Base-by-base conservation (phyloP, 345 rosid genomes). In the Salix brachista region DNA sequence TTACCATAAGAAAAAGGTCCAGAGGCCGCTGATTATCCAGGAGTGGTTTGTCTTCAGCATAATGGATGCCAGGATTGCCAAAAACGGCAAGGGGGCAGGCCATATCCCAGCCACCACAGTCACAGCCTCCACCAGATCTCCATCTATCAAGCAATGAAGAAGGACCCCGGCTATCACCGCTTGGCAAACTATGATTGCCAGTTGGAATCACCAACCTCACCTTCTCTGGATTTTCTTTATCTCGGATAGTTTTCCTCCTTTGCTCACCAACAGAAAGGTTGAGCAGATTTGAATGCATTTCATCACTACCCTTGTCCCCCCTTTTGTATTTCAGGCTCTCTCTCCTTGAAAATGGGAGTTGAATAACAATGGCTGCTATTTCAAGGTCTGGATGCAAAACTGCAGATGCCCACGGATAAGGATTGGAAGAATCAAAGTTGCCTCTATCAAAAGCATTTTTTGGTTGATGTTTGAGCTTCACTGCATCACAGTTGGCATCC, bases 41-140 rank as follows among this genome's bases (percentile, higher is more conserved):
- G 58, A 85, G 86, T 70, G 81, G 86, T 79, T 72, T 86, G 83
- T 88, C 89, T 75, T 87, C 88, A 13, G 78, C 81, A 83, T 82
- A 81, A 44, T 75, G 84, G 73, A 80, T 81, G 72, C 74, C 66
- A 41, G 97, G 84, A 77, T 86, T 86, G 82, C 88, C 91, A 8
- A 96, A 73, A 69, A 94, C 90, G 19, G 87, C 81, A 42, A 96
- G 95, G 21, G 97, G 90, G 73, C 99, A 96, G 2, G 86, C 95
- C 97, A 94, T 94, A 87, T 96, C 99, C 99, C 99, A 96, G 79
- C 98, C 98, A 46, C 99, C 97, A 79, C 98, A 96, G 50, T 96
- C 99, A 77, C 99, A 96, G 6, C 97, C 94, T 78, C 99, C 98
- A 2, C 98, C 97, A 5, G 82, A 76, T 77, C 97, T 91, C 98